Evolutionary conservation across 805 yeast genomes (phyloP).

Genomic region (Candida awuae): DNA sequence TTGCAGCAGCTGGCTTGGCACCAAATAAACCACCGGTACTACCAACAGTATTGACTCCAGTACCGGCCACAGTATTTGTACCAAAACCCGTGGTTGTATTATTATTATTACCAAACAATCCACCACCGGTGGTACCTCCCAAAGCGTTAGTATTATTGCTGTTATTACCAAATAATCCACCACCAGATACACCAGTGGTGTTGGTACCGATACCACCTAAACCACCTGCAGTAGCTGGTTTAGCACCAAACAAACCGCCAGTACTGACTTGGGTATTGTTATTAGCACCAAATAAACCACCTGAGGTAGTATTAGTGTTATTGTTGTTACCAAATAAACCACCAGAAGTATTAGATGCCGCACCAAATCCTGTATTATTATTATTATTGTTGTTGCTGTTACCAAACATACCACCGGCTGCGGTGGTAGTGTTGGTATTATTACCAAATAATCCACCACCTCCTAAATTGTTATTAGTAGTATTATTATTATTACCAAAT

Average conservation of each 20-base stretch:
- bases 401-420: conserved; percentile 23
- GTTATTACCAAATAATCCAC: conserved; percentile 30
- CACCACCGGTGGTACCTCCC: conserved; percentile 11
- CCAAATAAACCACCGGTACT: conserved; percentile 34
- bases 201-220: conserved; percentile 10
- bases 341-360: conserved; percentile 12
- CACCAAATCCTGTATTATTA: not conserved
- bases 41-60: too few species aligned
- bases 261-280: conserved; percentile 17
- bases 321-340: conserved; percentile 20
- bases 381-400: conserved; percentile 18
- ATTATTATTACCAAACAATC: conserved; percentile 23
- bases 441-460: conserved; percentile 24
- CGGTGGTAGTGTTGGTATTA: conserved; percentile 6
- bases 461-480: not conserved
- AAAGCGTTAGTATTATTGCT: conserved; percentile 15
- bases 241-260: conserved; percentile 17
- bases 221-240: conserved; percentile 14
- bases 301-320: conserved; percentile 13
- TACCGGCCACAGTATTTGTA: conserved; percentile 12
- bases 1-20: conserved; percentile 18
- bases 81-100: conserved; percentile 22
- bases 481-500: conserved; percentile 22
- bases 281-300: conserved; percentile 30
- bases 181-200: conserved; percentile 12